phyloP scores from a whole-genome alignment of 2,329 filamentous ascomycete genomes.

The Cladosporium sp. region DNA sequence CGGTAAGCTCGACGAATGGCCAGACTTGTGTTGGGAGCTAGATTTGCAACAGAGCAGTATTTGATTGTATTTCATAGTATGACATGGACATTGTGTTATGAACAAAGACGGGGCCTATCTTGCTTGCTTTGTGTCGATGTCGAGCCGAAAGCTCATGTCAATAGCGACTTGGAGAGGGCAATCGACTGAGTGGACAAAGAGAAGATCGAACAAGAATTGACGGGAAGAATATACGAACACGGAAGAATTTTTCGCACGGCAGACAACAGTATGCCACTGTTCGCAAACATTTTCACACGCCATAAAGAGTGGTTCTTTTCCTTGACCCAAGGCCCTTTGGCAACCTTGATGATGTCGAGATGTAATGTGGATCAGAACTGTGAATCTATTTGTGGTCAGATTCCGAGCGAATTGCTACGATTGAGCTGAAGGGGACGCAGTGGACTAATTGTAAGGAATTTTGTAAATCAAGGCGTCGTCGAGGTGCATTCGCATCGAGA shows the following conservation, averaged over 20 bases:
- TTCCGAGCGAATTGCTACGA: too few relatives aligned
- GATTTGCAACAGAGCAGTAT: neutral
- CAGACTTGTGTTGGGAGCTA: neutral
- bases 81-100: neutral
- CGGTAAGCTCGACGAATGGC: neutral
- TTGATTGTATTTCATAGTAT: neutral
- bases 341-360: neutral
- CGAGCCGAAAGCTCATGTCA: slow-evolving; percentile 1
- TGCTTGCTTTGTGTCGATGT: neutral
- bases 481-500: neutral
- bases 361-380: neutral
- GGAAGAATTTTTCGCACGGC: neutral
- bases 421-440: neutral
- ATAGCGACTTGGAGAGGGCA: neutral
- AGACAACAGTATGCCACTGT: neutral
- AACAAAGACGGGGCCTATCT: slow-evolving; percentile 2
- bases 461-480: neutral
- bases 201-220: neutral
- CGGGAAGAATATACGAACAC: neutral
- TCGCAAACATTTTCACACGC: neutral
- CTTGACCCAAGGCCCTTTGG: neutral
- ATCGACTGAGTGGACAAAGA: neutral
- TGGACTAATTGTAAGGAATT: neutral
- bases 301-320: neutral
- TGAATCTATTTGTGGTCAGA: neutral